These are phyloP conservation scores for Gamsiella multidivaricata DNA, from an alignment of 192 early-diverging fungal species.

Conservation along the genomic window DNA sequence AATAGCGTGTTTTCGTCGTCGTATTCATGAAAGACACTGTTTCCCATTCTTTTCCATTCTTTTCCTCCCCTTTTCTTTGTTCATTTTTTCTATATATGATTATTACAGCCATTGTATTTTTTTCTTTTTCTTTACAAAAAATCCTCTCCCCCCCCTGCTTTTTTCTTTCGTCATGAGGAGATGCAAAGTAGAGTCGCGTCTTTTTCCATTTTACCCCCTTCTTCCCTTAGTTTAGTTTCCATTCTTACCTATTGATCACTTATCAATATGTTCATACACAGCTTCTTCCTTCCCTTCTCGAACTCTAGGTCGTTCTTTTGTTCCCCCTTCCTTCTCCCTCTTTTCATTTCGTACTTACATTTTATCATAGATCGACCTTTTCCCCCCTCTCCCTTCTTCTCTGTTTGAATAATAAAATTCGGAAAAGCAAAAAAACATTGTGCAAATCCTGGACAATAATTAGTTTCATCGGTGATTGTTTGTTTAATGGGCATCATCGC, in stretches of 20 bases:
- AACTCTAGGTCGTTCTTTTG: constrained; percentile 10
- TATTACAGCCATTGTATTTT: constrained; percentile 31
- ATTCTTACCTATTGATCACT: constrained; percentile 1
- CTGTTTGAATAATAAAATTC: constrained; percentile 4
- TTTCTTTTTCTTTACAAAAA: not conserved
- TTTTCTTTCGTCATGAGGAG: constrained; percentile 23
- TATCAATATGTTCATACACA: constrained; percentile 29
- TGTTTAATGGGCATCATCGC: constrained; percentile 80
- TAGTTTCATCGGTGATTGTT: too few relatives aligned
- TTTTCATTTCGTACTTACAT: constrained; percentile 7
- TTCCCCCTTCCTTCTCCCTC: constrained; percentile 4
- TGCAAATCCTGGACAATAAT: too few relatives aligned
- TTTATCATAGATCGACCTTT: constrained; percentile 18
- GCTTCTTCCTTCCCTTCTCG: not conserved
- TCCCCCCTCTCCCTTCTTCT: not conserved
- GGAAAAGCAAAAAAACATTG: not conserved
- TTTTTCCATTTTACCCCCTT: constrained; percentile 42
- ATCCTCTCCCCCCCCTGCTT: too few relatives aligned
- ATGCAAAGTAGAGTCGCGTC: constrained; percentile 36
- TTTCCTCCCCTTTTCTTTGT: not conserved
- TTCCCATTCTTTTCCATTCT: not conserved
- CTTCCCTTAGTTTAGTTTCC: constrained; percentile 9
- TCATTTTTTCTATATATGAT: too few relatives aligned
- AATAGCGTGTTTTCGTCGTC: not conserved
- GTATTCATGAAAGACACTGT: too few relatives aligned